These are phyloP conservation scores for Oenanthe sinensis DNA, from an alignment of 129 eudicot genomes.

Conservation along the genomic window DNA sequence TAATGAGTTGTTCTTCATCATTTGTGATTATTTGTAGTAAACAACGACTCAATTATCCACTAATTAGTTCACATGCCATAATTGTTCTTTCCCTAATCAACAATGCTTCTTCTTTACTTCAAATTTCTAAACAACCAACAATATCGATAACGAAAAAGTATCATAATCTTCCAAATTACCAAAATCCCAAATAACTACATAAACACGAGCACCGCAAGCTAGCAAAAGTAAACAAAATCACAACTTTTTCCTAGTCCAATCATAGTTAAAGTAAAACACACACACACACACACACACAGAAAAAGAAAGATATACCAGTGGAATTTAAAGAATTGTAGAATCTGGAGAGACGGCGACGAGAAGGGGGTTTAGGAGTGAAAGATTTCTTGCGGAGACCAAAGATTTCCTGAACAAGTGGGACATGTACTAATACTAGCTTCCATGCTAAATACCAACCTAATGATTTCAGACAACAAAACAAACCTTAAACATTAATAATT, in stretches of 20 bases:
- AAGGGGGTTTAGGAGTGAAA: slow-evolving; percentile 46
- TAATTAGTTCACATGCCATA: not conserved
- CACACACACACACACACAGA: not conserved
- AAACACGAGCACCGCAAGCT: too few relatives aligned
- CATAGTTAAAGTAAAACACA: not conserved
- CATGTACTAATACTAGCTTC: slow-evolving; percentile 74
- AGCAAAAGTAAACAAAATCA: not conserved
- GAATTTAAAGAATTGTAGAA: slow-evolving; percentile 36
- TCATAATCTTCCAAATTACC: too few relatives aligned
- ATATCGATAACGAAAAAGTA: too few relatives aligned
- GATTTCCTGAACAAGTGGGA: slow-evolving; percentile 85
- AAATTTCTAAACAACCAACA: too few relatives aligned
- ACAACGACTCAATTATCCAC: not conserved
- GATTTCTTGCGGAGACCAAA: slow-evolving; percentile 65
- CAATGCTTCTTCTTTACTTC: not conserved
- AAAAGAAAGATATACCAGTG: slow-evolving; percentile 6
- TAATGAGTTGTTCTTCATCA: not conserved
- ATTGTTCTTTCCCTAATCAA: not conserved
- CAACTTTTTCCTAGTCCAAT: too few relatives aligned
- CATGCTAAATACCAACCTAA: slow-evolving; percentile 81
- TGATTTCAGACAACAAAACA: not conserved
- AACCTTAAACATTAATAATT: not conserved
- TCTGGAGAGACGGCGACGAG: slow-evolving; percentile 36
- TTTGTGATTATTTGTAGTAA: too few relatives aligned
- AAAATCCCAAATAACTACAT: too few relatives aligned